phyloP scores from a whole-genome alignment of 306 rosid genomes.

The Delonix regia region DNA sequence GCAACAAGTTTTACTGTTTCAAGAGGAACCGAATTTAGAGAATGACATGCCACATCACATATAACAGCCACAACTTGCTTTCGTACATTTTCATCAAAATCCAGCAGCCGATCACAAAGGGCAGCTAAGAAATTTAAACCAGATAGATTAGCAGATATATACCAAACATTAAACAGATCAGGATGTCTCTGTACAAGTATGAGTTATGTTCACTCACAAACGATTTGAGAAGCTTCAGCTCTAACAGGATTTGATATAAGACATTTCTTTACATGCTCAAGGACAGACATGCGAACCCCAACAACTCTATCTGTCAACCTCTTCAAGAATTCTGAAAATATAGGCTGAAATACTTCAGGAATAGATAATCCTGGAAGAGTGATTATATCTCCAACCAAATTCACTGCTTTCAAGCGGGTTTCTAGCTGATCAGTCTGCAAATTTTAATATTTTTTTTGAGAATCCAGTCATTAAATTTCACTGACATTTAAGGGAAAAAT shows the following conservation, averaged over 20 bases:
- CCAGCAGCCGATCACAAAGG: slow-evolving; percentile 93
- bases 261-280: slow-evolving; percentile 85
- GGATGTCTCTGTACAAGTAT: background rate
- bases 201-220: slow-evolving; percentile 58
- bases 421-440: slow-evolving; percentile 93
- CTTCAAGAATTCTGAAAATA: slow-evolving; percentile 89
- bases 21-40: slow-evolving; percentile 64
- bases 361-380: slow-evolving; percentile 74
- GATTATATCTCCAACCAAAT: slow-evolving; percentile 89
- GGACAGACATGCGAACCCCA: slow-evolving; percentile 88
- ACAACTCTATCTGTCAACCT: slow-evolving; percentile 92
- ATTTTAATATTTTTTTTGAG: slow-evolving; percentile 41
- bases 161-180: slow-evolving; percentile 3
- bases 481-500: background rate
- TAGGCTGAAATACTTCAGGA: slow-evolving; percentile 87
- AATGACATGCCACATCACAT: slow-evolving; percentile 84
- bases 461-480: slow-evolving; percentile 34
- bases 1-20: slow-evolving; percentile 93
- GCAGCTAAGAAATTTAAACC: slow-evolving; percentile 65
- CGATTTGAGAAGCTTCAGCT: slow-evolving; percentile 79
- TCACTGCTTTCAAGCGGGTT: slow-evolving; percentile 88
- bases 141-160: slow-evolving; percentile 44
- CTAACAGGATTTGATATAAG: slow-evolving; percentile 75
- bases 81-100: slow-evolving; percentile 91
- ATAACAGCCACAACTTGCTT: slow-evolving; percentile 96